These are phyloP conservation scores for Suillus paluster DNA, from an alignment of 768 basidiomycete genomes.

Conservation along the genomic window DNA sequence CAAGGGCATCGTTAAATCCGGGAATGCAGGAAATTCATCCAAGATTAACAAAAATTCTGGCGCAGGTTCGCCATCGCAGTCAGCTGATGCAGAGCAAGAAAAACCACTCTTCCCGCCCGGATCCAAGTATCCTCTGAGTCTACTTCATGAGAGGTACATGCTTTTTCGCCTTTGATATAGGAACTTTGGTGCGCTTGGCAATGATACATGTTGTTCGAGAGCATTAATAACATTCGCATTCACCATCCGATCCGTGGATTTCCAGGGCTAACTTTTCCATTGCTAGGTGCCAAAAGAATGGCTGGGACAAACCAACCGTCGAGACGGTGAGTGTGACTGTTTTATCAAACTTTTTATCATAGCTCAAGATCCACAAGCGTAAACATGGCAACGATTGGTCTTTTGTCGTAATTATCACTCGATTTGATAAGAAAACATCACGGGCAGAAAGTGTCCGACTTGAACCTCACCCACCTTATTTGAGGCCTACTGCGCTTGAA, in stretches of 20 bases:
- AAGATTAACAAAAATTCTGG: conserved; percentile 46
- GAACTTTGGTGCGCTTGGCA: neutral
- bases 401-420: conserved; percentile 70
- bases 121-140: conserved; percentile 80
- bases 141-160: conserved; percentile 77
- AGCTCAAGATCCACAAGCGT: conserved; percentile 40
- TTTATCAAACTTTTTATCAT: neutral
- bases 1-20: conserved; percentile 83
- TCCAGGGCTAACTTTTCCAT: neutral
- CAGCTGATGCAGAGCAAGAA: conserved; percentile 38
- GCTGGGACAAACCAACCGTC: conserved; percentile 86
- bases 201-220: neutral
- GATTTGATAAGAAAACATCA: conserved; percentile 71
- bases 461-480: conserved; percentile 73
- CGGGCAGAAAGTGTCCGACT: conserved; percentile 71
- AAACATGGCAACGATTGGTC: conserved; percentile 56
- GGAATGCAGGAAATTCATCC: conserved; percentile 87
- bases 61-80: conserved; percentile 19
- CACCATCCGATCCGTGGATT: neutral
- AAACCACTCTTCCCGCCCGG: conserved; percentile 81
- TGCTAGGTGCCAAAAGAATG: conserved; percentile 81
- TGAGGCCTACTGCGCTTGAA: conserved; percentile 70
- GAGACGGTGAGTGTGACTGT: conserved; percentile 58
- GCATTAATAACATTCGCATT: neutral
- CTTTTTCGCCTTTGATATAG: neutral